phyloP scores from a whole-genome alignment of 305 asterid species.

The Fraxinus sp. region DNA sequence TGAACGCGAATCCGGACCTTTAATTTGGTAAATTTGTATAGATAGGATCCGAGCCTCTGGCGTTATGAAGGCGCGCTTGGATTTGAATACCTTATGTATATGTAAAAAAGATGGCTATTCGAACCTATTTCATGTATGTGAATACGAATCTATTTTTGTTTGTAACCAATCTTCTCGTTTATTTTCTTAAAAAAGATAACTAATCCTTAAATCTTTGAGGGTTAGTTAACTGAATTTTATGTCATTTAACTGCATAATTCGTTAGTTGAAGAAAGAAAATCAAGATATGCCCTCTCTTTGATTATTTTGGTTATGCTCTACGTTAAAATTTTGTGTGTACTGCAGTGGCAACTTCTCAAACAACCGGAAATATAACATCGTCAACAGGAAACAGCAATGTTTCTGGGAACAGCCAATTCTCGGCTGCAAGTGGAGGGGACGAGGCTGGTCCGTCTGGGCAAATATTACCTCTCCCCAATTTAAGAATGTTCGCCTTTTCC shows the following conservation, averaged over 20 bases:
- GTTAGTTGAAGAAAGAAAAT: not conserved
- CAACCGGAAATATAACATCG: constrained; percentile 19
- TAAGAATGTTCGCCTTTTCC: constrained; percentile 39
- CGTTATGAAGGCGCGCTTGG: no score
- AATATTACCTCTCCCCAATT: constrained; percentile 41
- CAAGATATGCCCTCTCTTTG: not conserved
- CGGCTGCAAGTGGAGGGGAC: constrained; percentile 35
- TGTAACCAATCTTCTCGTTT: not conserved
- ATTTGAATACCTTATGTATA: no score
- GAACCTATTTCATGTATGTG: not conserved
- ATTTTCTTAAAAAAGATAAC: not conserved
- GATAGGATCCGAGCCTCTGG: not conserved
- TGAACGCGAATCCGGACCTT: no score
- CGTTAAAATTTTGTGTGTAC: not conserved
- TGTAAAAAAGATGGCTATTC: not conserved
- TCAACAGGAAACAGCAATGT: constrained; percentile 30
- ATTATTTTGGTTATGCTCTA: not conserved
- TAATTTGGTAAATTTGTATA: no score
- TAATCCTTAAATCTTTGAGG: not conserved
- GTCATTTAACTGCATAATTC: not conserved
- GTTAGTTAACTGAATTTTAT: not conserved
- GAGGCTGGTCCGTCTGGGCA: constrained; percentile 25
- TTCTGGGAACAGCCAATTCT: constrained; percentile 40
- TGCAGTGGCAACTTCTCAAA: constrained; percentile 34
- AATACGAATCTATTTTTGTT: not conserved